These are phyloP conservation scores for Escallonia herrerae DNA, from an alignment of 129 eudicot species.

Conservation along the genomic window DNA sequence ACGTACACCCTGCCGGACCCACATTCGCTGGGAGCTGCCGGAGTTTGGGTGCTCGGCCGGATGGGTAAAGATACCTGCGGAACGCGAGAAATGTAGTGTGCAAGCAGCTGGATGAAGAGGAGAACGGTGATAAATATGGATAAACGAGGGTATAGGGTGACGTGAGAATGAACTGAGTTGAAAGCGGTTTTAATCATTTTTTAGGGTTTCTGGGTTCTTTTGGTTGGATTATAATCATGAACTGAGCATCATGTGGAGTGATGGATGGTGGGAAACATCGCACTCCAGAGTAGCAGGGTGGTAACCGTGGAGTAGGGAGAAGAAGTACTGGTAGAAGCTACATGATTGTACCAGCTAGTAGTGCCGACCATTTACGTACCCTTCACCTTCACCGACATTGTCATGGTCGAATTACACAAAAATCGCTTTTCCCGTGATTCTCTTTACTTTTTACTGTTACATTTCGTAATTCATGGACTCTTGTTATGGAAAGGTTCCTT, in stretches of 20 bases:
- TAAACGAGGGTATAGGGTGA: background rate
- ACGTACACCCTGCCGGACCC: conserved; percentile 43
- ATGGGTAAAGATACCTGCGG: background rate
- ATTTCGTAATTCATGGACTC: no score
- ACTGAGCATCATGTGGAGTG: background rate
- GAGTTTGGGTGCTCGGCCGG: background rate
- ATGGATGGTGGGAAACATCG: background rate
- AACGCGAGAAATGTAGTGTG: background rate
- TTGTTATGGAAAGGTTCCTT: no score
- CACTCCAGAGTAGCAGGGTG: background rate
- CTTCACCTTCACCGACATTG: no score
- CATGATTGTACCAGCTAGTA: no score
- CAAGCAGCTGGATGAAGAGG: background rate
- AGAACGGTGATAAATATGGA: background rate
- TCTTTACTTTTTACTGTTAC: no score
- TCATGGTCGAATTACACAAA: no score
- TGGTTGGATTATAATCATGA: background rate
- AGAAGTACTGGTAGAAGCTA: no score
- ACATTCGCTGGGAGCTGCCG: conserved; percentile 17
- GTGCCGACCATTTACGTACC: no score
- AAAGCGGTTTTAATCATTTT: background rate
- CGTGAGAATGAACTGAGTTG: background rate
- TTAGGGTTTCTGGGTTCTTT: background rate
- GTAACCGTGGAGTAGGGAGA: background rate
- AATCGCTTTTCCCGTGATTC: no score